Conservation (phyloP, 768 basidiomycete genomes). For the Coprinopsis sp. region DNA sequence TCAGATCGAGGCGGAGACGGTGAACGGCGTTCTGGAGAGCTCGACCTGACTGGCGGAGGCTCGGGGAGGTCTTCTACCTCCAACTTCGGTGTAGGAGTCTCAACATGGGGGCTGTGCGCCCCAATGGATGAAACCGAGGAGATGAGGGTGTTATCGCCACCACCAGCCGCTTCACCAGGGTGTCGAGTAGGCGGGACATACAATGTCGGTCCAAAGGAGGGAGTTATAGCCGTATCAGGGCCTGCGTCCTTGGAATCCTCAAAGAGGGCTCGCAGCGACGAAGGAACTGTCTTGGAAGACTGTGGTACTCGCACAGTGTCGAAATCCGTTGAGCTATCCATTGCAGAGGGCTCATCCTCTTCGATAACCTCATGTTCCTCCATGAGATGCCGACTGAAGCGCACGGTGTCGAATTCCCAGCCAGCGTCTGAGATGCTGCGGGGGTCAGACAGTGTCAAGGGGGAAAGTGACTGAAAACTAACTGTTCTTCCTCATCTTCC, state of each 20-base stretch:
- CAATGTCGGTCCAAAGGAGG: too few relatives aligned
- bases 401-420: conserved; percentile 79
- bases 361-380: conserved; percentile 10
- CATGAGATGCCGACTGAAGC: conserved; percentile 27
- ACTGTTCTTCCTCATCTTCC: conserved; percentile 54
- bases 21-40: too few relatives aligned
- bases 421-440: conserved; percentile 29
- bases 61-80: too few relatives aligned
- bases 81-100: too few relatives aligned
- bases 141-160: too few relatives aligned
- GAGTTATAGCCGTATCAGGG: neutral
- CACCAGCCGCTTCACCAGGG: too few relatives aligned
- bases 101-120: too few relatives aligned
- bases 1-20: too few relatives aligned
- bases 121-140: too few relatives aligned
- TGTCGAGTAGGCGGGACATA: too few relatives aligned
- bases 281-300: conserved; percentile 53
- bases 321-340: conserved; percentile 11
- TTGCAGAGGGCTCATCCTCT: conserved; percentile 24
- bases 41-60: too few relatives aligned
- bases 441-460: neutral
- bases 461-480: conserved; percentile 14
- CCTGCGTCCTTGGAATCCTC: conserved; percentile 43
- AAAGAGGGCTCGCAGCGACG: conserved; percentile 76
- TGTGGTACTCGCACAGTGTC: conserved; percentile 46